These are phyloP conservation scores for Drechslerella dactyloides DNA, from an alignment of 2,329 filamentous ascomycete species.

Conservation along the genomic window DNA sequence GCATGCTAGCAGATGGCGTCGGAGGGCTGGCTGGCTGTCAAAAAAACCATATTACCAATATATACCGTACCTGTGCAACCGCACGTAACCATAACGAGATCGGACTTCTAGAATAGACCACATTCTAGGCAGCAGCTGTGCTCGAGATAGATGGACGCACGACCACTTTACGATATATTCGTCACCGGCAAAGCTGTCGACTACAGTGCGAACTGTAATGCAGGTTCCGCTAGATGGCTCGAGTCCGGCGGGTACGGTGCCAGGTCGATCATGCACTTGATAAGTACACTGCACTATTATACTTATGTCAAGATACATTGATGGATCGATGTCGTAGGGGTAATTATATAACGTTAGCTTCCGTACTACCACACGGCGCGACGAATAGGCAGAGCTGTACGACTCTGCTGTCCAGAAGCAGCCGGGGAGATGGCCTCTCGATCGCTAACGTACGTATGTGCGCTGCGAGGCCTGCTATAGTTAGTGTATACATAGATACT, in stretches of 20 bases:
- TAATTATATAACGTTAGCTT: constrained; percentile 34
- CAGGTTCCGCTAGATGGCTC: neutral
- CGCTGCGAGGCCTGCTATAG: too few species aligned
- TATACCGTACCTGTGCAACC: constrained; percentile 21
- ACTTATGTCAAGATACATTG: neutral
- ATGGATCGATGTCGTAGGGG: too few species aligned
- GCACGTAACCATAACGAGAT: constrained; percentile 27
- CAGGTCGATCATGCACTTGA: neutral
- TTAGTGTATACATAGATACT: too few species aligned
- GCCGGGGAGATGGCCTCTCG: constrained; percentile 20
- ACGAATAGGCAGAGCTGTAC: constrained; percentile 20
- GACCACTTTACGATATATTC: too few species aligned
- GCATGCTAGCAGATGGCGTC: constrained; percentile 6
- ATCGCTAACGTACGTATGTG: too few species aligned
- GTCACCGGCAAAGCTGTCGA: too few species aligned
- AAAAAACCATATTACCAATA: constrained; percentile 47
- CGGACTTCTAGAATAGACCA: constrained; percentile 27
- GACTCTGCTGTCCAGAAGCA: constrained; percentile 16
- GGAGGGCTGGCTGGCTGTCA: constrained; percentile 24
- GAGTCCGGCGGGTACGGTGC: neutral
- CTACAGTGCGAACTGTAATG: too few species aligned
- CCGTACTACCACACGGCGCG: constrained; percentile 28
- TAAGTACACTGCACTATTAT: neutral
- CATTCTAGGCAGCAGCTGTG: constrained; percentile 43
- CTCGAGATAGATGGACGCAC: neutral